A percentile compares a stretch with the other conserved stretches of the same genome.
These are phyloP conservation scores for Salix suchowensis DNA, from an alignment of 345 rosid species.

Conservation along the genomic window DNA sequence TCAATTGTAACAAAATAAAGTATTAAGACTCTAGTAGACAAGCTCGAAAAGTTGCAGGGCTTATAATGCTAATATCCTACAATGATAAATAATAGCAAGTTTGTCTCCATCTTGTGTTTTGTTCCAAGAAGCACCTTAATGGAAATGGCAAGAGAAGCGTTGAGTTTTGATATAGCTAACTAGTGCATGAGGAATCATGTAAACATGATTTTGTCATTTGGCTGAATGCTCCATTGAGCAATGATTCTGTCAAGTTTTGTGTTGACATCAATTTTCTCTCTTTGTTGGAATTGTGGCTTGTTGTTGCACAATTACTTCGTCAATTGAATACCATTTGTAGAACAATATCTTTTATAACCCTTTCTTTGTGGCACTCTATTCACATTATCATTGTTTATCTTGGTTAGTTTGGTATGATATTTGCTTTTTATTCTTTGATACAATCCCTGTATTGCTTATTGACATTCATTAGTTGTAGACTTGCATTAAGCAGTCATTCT, in stretches of 20 bases:
- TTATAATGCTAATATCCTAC: background rate
- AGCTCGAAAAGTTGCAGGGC: background rate
- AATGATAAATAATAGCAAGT: background rate
- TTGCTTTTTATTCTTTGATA: background rate
- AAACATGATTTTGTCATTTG: background rate
- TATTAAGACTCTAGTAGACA: background rate
- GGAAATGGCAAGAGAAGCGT: background rate
- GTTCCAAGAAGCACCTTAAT: background rate
- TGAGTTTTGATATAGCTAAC: background rate
- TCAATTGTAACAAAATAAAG: background rate
- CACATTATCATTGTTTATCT: background rate
- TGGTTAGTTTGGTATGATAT: background rate
- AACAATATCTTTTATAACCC: background rate
- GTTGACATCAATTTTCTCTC: background rate
- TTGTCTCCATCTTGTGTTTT: conserved; percentile 2
- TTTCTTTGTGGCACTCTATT: background rate
- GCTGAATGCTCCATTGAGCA: background rate
- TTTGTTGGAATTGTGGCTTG: background rate
- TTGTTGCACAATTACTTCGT: background rate
- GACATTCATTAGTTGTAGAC: background rate
- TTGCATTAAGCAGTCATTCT: background rate
- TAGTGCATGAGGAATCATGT: background rate
- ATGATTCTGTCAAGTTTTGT: background rate
- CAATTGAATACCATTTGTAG: background rate
- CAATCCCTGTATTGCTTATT: background rate